Base-by-base conservation (phyloP, 1,284 basidiomycete species). In the Coniophora puteana region DNA sequence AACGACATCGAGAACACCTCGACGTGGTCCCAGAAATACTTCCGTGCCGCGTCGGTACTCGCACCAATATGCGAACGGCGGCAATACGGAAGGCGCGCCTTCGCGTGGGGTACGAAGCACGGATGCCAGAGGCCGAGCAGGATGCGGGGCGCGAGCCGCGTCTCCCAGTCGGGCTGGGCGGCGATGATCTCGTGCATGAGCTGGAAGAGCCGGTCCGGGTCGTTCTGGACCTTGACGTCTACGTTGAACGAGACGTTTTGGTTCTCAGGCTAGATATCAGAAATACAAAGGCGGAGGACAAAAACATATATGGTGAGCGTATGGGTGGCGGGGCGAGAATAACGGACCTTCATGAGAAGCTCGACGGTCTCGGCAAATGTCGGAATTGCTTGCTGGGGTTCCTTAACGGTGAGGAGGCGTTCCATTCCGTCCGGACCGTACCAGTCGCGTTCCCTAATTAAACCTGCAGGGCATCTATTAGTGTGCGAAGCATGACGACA, bases 81-180 rank as follows among this genome's bases (percentile, higher is more conserved):
- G 62, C 92, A 86, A 57, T 89, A 88, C 8, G 93, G 89, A 24
- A 99, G 69, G 44, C 82, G 71, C 25, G 67, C 61, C 59, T 85
- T 81, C 3, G 95, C 94, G 17, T 81, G 79, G 16, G 66, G 68
- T 40, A 98, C 67, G 69, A 96, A 98, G 47, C 84, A 80, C 14
- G 95, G 92, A 66, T 99, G 95, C 93, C 93, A 95, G 14, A 88
- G 68, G 10, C 84, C 95, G 31, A 98, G 74, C 20, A 98, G 71
- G 52, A 98, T 80, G n/a, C 95, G 79, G 0, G 94, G 93, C 1
- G 91, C 92, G 30, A 99, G 80, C 18, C 62, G 66, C 3, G 77
- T 84, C 61, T 93, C 76, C 86, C 89, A 98, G 27, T 78, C 67
- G 2, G 78, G 72, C 47, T 92, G 82, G 13, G 71, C 62, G 18